These are phyloP conservation scores for Paecilomyces sp. DNA, from an alignment of 2,329 filamentous ascomycete species.

Conservation along the genomic window DNA sequence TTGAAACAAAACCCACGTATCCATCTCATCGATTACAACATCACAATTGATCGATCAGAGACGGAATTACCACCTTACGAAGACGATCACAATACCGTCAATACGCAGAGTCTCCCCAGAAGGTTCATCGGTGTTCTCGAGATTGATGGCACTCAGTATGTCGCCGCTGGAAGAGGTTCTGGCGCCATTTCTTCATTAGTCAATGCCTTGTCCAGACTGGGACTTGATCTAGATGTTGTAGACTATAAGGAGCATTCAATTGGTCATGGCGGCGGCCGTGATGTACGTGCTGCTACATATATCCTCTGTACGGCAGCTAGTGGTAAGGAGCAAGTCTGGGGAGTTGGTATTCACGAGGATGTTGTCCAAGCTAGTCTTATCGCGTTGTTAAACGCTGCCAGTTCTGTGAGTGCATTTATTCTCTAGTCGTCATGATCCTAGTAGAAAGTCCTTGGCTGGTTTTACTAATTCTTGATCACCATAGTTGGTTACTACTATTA, in stretches of 20 bases:
- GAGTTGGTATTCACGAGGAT: slow-evolving; percentile 86
- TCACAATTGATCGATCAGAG: slow-evolving; percentile 73
- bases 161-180: slow-evolving; percentile 73
- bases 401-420: slow-evolving; percentile 58
- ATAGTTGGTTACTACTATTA: too few species aligned
- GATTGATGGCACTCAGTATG: slow-evolving; percentile 73
- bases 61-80: slow-evolving; percentile 60
- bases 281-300: slow-evolving; percentile 90
- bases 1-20: slow-evolving; percentile 78
- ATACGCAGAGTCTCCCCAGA: slow-evolving; percentile 70
- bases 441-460: too few species aligned
- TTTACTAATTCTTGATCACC: too few species aligned
- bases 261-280: slow-evolving; percentile 55
- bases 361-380: slow-evolving; percentile 84
- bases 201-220: slow-evolving; percentile 68
- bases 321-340: slow-evolving; percentile 66
- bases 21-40: slow-evolving; percentile 83
- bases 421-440: too few species aligned
- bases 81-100: slow-evolving; percentile 57
- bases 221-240: slow-evolving; percentile 80
- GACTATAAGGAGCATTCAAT: slow-evolving; percentile 98
- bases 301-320: slow-evolving; percentile 74
- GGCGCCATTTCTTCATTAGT: slow-evolving; percentile 86
- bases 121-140: slow-evolving; percentile 78
- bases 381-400: slow-evolving; percentile 76